Base-by-base conservation (phyloP, 352 stramenopile species). In the Paralagenidium karlingii region DNA sequence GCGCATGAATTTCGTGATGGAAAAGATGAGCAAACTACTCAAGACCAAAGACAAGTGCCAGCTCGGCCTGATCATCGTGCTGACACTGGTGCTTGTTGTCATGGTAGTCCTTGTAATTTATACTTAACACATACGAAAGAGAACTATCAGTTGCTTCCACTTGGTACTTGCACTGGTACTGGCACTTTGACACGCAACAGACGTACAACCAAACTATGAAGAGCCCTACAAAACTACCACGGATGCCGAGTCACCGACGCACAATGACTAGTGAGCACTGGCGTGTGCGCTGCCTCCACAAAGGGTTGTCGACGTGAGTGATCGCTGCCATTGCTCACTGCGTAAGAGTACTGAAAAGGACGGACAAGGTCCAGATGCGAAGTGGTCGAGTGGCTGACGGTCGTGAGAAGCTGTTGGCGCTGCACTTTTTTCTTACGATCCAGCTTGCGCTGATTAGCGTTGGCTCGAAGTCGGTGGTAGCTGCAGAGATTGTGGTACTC, bases 1-100 rank as follows among this genome's bases (percentile, higher is more conserved):
- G 36, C 66, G 69, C 15, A 88, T 88, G 74, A 82, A 82, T 45
- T 82, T 85, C 51, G 74, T 88, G 40, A 82, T 88, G 74, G 64
- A 60, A 13, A 49, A 60, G 1, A 82, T 88, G 59, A 83, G 70
- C 47, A 63, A 66, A 19, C 45, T 88, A 21, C 53, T 88, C 5
- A 84, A 85, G 49, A 88, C 74, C 13, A 88, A 87, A 82, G 73
- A 87, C 54, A 81, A 71, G 34, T 88, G 74, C 47, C 74, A 88
- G 50, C 41, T 88, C 4, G 64, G 74, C 5, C 60, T 83, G 30
- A 83, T 88, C 46, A 52, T 88, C 30, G 65, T 88, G 21, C 49
- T 88, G 28, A 56, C 66, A 32, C 58, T 64, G 9, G 64, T 85
- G 30, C 56, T 88, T 25, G 58, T 71, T 16, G 62, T 77, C 29